A percentile compares a stretch with the other conserved stretches of the same genome.
These are phyloP conservation scores for Picocystis sp. DNA, from an alignment of 163 green algal genomes.

Conservation along the genomic window DNA sequence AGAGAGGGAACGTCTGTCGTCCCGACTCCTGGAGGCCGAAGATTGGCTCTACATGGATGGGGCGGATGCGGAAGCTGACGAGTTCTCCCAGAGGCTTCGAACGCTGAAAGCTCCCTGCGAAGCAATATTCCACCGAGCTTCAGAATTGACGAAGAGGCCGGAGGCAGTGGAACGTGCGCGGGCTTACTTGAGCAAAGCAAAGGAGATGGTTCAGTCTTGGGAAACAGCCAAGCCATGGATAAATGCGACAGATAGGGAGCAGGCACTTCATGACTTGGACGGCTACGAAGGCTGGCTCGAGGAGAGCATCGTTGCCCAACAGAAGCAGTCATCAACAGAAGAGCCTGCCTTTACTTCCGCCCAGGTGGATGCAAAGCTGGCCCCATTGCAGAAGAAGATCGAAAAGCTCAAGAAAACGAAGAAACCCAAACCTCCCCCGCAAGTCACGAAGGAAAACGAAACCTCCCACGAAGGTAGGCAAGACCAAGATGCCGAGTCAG, in stretches of 20 bases:
- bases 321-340: conserved; percentile 36
- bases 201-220: conserved; percentile 35
- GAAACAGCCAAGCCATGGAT: conserved; percentile 70
- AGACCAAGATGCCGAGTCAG: too few relatives aligned
- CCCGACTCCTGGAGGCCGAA: conserved; percentile 54
- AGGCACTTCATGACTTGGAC: conserved; percentile 36
- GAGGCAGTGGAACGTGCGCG: conserved; percentile 23
- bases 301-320: conserved; percentile 43
- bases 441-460: conserved; percentile 6
- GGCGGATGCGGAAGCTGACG: conserved; percentile 32
- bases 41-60: conserved; percentile 94
- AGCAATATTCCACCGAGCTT: conserved; percentile 29
- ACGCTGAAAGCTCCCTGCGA: conserved; percentile 38
- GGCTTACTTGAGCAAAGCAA: conserved; percentile 23
- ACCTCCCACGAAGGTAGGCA: background rate
- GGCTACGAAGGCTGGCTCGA: conserved; percentile 50
- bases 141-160: conserved; percentile 31
- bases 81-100: conserved; percentile 33
- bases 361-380: conserved; percentile 25
- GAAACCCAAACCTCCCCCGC: conserved; percentile 26
- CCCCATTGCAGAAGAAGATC: conserved; percentile 28
- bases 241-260: conserved; percentile 37
- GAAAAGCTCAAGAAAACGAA: conserved; percentile 44
- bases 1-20: conserved; percentile 40
- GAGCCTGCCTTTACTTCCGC: conserved; percentile 42